Base-by-base conservation (phyloP, 2,329 filamentous ascomycete genomes). In the Chalara sp. region DNA sequence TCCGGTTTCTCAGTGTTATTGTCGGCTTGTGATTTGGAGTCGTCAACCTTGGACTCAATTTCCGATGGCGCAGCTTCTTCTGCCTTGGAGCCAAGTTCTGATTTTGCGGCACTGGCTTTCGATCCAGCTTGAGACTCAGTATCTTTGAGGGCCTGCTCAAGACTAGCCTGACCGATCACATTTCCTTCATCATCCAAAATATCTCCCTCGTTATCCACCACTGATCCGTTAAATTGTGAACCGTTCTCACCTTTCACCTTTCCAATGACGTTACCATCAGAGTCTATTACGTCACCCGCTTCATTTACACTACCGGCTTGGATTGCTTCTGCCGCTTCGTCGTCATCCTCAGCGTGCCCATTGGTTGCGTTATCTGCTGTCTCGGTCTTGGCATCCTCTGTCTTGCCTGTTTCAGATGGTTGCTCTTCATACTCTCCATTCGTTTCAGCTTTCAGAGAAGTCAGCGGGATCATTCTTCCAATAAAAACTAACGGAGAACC, bases 281-380 rank as follows among this genome's bases (percentile, higher is more conserved):
- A 73, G 62, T 80, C 76, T 33, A 80, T 67, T 8, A 80, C 73
- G 54, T 78, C 75, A n/a, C 78, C 78, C 48, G 76, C 72, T 50
- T 73, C 73, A 58, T 74, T 79, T 52, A 80, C 72, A 45, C 72
- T 53, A 33, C 72, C 55, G 4, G 69, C 70, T 54, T 70, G 68
- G 56, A 76, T 72, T 49, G 76, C 72, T 63, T 87, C 83, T 21
- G 86, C 67, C 1, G 88, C 76, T 49, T 71, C 71, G 46, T 76
- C 76, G 47, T 79, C 66, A 21, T 21, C 21, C 21, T 21, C 21
- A 21, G 21, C 21, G 21, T 21, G 21, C 49, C 78, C 72, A 46
- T 78, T 74, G 52, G 76, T 76, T 5, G 76, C 69, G 4, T 76
- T 69, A 52, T 79, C 74, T 28, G 78, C 63, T 53, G 79, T 77